phyloP scores from a whole-genome alignment of 106 monocot species.

The Allium cepa region DNA sequence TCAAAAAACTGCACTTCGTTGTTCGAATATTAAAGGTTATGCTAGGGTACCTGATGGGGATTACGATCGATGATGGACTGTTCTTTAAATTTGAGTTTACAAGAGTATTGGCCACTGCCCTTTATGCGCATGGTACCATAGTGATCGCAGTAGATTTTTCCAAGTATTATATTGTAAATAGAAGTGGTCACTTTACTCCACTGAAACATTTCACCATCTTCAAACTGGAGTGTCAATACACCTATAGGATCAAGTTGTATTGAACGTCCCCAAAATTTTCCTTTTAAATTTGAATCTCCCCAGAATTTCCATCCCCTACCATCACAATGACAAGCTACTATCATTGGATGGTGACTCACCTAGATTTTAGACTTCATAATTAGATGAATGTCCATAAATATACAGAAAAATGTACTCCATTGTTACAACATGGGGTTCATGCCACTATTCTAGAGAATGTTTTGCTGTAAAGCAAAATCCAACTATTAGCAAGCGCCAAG shows the following conservation, averaged over 20 bases:
- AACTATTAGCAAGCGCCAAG: background rate
- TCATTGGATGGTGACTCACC: constrained; percentile 98
- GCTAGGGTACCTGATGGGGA: constrained; percentile 71
- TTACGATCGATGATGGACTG: constrained; percentile 93
- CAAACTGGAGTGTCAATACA: constrained; percentile 76
- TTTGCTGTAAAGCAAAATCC: background rate
- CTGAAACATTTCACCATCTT: constrained; percentile 89
- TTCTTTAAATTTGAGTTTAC: constrained; percentile 94
- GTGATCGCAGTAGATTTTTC: constrained; percentile 95
- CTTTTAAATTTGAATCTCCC: constrained; percentile 92
- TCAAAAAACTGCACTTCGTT: too few species aligned
- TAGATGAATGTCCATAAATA: background rate
- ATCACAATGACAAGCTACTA: constrained; percentile 94
- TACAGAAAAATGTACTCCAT: background rate
- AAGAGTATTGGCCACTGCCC: constrained; percentile 82
- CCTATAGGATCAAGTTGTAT: constrained; percentile 97
- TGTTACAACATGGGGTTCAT: background rate
- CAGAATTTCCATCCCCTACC: constrained; percentile 95
- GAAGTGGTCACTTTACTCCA: constrained; percentile 98
- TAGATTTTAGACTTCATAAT: constrained; percentile 13
- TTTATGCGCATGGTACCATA: constrained; percentile 94
- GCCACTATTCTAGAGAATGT: too few species aligned
- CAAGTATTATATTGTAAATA: constrained; percentile 92
- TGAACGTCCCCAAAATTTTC: constrained; percentile 93
- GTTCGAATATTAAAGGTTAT: background rate